Evolutionary conservation across 1,139 yeast genomes (phyloP).

Genomic region (Trichomonascaceae sp.): DNA sequence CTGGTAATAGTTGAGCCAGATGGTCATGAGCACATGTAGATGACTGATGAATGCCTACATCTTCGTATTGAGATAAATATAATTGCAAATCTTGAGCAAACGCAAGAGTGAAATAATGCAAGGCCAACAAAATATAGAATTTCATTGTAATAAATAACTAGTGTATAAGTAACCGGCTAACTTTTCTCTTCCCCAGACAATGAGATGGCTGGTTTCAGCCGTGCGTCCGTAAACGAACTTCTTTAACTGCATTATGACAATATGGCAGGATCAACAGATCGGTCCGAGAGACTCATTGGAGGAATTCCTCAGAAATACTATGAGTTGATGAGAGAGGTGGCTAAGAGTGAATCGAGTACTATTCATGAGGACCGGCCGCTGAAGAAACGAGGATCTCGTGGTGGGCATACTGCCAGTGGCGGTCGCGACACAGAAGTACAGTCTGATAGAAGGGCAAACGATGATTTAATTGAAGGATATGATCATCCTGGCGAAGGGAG

Average conservation of each 20-base stretch:
- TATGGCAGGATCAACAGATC: background rate
- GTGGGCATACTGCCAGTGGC: slow-evolving; percentile 17
- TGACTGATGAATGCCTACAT: background rate
- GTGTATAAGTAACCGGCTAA: no score
- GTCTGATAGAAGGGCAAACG: no score
- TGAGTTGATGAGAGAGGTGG: slow-evolving; percentile 35
- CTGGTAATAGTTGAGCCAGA: slow-evolving; percentile 22
- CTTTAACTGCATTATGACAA: background rate
- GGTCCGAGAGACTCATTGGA: slow-evolving; percentile 11
- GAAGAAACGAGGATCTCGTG: slow-evolving; percentile 20
- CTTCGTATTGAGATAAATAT: background rate
- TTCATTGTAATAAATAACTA: background rate
- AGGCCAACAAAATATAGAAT: background rate
- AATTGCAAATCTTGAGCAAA: background rate
- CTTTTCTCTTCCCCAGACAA: background rate
- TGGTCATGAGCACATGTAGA: slow-evolving; percentile 21
- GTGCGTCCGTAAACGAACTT: background rate
- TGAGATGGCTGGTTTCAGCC: background rate
- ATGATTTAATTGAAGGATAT: background rate
- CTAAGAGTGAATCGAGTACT: slow-evolving; percentile 14
- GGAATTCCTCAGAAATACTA: slow-evolving; percentile 35
- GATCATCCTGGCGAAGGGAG: no score
- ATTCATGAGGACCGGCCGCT: slow-evolving; percentile 13
- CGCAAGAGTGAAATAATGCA: background rate
- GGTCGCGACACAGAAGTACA: no score